phyloP scores from a whole-genome alignment of 2,329 filamentous ascomycete species.

The Paracamarosporium sp. region DNA sequence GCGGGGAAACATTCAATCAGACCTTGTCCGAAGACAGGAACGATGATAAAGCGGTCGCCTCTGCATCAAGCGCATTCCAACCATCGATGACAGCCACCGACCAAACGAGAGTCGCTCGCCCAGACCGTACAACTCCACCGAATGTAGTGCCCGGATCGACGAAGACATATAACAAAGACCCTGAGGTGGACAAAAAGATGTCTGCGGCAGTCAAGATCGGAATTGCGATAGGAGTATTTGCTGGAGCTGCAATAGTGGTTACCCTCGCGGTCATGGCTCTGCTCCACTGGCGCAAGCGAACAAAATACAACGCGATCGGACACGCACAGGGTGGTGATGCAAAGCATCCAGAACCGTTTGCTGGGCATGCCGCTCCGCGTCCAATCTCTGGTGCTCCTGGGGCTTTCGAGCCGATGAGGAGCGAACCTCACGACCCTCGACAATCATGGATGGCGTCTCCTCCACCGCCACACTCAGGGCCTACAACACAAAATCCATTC shows the following conservation, averaged over 20 bases:
- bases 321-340: not conserved
- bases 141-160: not conserved
- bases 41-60: not conserved
- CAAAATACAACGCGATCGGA: conserved; percentile 2
- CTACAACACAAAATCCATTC: not conserved
- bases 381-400: not conserved
- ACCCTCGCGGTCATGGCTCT: not conserved
- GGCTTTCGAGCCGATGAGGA: not conserved
- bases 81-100: conserved; percentile 6
- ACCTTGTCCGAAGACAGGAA: not conserved
- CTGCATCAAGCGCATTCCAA: conserved; percentile 7
- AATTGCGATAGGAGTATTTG: not conserved
- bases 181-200: not conserved
- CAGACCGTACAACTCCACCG: conserved; percentile 9
- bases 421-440: not conserved
- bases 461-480: not conserved
- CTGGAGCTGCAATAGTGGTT: not conserved
- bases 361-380: not conserved
- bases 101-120: conserved; percentile 5
- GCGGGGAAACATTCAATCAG: conserved; percentile 12
- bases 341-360: not conserved
- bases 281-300: not conserved
- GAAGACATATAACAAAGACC: not conserved
- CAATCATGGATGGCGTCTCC: not conserved
- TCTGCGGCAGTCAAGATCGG: conserved; percentile 3